Evolutionary conservation across 305 asterid genomes (phyloP), one percentile per base, ranked within the genome.

Genomic region (Vinca major): DNA sequence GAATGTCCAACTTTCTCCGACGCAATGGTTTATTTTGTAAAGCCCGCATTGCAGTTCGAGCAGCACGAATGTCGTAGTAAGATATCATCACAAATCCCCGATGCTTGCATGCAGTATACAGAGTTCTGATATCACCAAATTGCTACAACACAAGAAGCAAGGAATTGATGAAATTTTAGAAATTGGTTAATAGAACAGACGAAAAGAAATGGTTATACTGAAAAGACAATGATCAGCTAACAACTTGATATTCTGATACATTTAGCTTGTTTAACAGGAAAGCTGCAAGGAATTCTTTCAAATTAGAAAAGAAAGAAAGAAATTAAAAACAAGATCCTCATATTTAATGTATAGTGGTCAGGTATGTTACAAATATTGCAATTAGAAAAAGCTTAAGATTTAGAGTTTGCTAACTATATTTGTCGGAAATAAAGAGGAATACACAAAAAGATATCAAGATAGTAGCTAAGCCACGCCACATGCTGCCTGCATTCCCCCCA

Each of bases 71-170:
- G 73, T 88, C 96, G 57, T 80, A 85, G 75, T 88, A 89, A 21
- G 96, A 85, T 68, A 89, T 81, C 95, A 90, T 90, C 68, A 90
- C 93, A 67, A 90, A 90, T 54, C 96, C 96, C 82, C 93, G 78
- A 75, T 85, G 88, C 73, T 90, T 90, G 74, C 93, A 86, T 33
- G 93, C 78, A 26, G 93, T 88, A 80, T 90, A 86, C 77, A 90
- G 56, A 40, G 84, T 74, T 75, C 89, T 80, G 81, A 89, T 84
- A 79, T 79, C 95, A 68, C 96, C 96, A 74, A 73, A 78, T 73
- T 81, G 86, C 96, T 90, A 77, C 40, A 74, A 73, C 68, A 55
- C 47, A 70, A n/a, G 43, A 63, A 69, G 71, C 19, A 19, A 54
- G 63, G 64, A 67, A 73, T 33, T 21, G 17, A 37, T 65, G 62